Percentiles rank a stretch among this genome's conserved stretches.
Evolutionary conservation across 2,329 filamentous ascomycete genomes (phyloP).

Genomic region (Hymenoscyphus fructigenus): DNA sequence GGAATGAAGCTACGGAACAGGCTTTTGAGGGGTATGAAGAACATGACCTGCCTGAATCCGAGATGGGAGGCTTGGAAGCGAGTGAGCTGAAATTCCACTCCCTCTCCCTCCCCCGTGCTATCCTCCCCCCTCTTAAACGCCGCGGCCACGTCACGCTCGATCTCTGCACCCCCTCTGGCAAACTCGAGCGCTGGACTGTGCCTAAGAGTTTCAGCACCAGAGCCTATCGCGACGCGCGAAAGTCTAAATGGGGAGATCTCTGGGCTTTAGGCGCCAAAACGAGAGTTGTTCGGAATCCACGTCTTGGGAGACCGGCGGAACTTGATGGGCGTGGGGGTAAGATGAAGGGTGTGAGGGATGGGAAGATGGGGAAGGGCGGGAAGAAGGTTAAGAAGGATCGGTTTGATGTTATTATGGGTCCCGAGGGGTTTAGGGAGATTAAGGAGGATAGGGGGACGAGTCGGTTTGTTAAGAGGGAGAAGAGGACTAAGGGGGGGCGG

Average conservation of each 20-base stretch:
- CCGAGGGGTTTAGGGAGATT: constrained; percentile 32
- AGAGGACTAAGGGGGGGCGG: constrained; percentile 38
- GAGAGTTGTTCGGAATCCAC: constrained; percentile 59
- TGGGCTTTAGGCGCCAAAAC: constrained; percentile 97
- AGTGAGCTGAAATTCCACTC: constrained; percentile 44
- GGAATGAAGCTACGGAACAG: constrained; percentile 55
- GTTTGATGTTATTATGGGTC: constrained; percentile 40
- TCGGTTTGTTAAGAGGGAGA: constrained; percentile 29
- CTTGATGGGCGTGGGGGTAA: constrained; percentile 30
- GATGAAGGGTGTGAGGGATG: constrained; percentile 39
- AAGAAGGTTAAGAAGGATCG: constrained; percentile 45
- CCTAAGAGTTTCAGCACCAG: constrained; percentile 76
- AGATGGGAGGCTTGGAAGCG: constrained; percentile 16
- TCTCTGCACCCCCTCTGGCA: constrained; percentile 81
- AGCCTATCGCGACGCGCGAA: constrained; percentile 90
- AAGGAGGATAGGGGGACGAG: constrained; percentile 28
- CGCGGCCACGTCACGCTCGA: constrained; percentile 87
- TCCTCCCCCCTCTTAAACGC: constrained; percentile 82
- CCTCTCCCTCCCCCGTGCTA: constrained; percentile 72
- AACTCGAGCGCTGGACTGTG: constrained; percentile 91
- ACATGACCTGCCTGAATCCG: constrained; percentile 34
- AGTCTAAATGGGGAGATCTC: constrained; percentile 86
- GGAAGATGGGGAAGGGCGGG: constrained; percentile 40
- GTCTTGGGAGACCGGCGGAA: constrained; percentile 52
- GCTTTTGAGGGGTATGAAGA: constrained; percentile 74